Evolutionary conservation across 495 filamentous ascomycete genomes (phyloP).

Genomic region (Lentithecium fluviatile): DNA sequence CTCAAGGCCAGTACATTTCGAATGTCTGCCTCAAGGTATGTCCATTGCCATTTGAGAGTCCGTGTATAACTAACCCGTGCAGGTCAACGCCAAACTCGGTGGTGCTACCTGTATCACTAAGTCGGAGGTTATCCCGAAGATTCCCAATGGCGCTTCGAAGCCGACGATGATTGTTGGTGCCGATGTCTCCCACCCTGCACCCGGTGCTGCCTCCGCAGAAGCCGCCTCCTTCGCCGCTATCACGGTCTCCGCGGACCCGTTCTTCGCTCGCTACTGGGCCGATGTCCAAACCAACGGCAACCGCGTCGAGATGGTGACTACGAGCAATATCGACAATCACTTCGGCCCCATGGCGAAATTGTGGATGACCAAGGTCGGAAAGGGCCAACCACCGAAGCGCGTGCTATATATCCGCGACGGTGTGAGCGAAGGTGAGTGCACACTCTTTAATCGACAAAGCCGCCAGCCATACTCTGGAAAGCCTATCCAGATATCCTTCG

Average conservation of each 20-base stretch:
- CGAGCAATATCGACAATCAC: conserved; percentile 61
- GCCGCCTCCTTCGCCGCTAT: conserved; percentile 82
- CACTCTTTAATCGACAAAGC: too few species aligned
- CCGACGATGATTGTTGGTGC: conserved; percentile 78
- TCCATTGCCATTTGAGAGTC: too few species aligned
- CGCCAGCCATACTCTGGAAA: too few species aligned
- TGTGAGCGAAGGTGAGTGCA: conserved; percentile 84
- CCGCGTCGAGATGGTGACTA: conserved; percentile 70
- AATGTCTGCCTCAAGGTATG: too few species aligned
- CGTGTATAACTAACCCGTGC: too few species aligned
- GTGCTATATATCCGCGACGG: conserved; percentile 95
- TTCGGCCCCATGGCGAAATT: conserved; percentile 59
- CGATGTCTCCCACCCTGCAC: conserved; percentile 82
- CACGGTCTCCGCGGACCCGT: conserved; percentile 70
- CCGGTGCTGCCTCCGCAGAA: conserved; percentile 50
- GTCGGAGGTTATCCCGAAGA: conserved; percentile 21
- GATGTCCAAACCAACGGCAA: conserved; percentile 74
- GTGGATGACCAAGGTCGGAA: conserved; percentile 61
- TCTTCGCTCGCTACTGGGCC: conserved; percentile 66
- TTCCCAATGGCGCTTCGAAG: conserved; percentile 15
- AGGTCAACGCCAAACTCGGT: conserved; percentile 94
- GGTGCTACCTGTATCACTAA: conserved; percentile 62
- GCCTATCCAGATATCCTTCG: too few species aligned
- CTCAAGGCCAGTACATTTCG: conserved; percentile 72
- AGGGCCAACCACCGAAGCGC: conserved; percentile 55